These are phyloP conservation scores for Crucihimalaya himalaica DNA, from an alignment of 345 rosid genomes.

Conservation along the genomic window DNA sequence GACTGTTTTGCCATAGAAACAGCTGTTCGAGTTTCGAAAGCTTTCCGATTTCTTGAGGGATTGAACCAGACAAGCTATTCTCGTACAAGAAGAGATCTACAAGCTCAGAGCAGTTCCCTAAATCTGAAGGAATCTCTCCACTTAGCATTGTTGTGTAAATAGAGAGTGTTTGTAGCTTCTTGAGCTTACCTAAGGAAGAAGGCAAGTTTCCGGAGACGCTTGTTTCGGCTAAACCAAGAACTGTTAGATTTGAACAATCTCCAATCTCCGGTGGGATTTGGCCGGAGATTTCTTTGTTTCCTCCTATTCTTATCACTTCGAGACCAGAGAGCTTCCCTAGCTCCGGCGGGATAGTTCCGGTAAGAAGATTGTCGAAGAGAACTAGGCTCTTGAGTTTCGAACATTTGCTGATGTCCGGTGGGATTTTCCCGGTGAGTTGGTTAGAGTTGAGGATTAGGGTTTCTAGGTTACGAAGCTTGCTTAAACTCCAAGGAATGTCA, in stretches of 20 bases:
- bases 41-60: constrained; percentile 70
- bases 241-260: constrained; percentile 70
- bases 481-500: constrained; percentile 60
- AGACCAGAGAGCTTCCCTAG: constrained; percentile 62
- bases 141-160: constrained; percentile 74
- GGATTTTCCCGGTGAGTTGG: constrained; percentile 79
- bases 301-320: constrained; percentile 78
- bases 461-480: constrained; percentile 55
- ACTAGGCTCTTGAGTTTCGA: constrained; percentile 48
- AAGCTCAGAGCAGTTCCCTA: constrained; percentile 90
- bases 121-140: constrained; percentile 82
- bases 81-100: constrained; percentile 74
- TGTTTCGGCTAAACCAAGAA: constrained; percentile 81
- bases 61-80: constrained; percentile 79
- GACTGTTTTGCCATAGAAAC: constrained; percentile 79
- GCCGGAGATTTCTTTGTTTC: constrained; percentile 74
- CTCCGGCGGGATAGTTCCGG: constrained; percentile 74
- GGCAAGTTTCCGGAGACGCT: constrained; percentile 73
- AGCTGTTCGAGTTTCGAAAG: constrained; percentile 70
- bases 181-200: constrained; percentile 67
- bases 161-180: constrained; percentile 67
- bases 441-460: constrained; percentile 72
- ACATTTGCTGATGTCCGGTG: constrained; percentile 60
- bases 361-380: constrained; percentile 69
- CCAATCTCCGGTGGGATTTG: constrained; percentile 75